Percentiles rank a stretch among this genome's conserved stretches.
These are phyloP conservation scores for Tricholoma sp. DNA, from an alignment of 768 basidiomycete genomes.

Conservation along the genomic window DNA sequence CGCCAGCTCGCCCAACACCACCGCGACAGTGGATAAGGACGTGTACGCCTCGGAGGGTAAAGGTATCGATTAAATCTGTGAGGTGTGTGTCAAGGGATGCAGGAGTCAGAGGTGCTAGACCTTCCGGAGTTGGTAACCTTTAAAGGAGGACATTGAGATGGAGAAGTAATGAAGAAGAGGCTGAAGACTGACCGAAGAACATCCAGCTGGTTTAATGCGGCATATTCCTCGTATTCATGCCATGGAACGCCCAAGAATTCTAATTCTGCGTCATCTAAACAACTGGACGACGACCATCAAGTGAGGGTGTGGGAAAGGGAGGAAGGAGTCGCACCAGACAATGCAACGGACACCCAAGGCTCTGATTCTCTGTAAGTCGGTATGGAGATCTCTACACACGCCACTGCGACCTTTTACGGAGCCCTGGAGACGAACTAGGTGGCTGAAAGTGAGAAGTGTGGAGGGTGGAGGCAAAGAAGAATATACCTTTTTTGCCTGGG, in stretches of 20 bases:
- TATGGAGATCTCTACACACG: constrained; percentile 77
- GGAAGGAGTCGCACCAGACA: constrained; percentile 55
- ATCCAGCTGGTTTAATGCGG: constrained; percentile 64
- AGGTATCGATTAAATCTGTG: constrained; percentile 56
- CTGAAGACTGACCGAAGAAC: constrained; percentile 57
- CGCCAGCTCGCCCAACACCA: constrained; percentile 89
- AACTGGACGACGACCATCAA: constrained; percentile 38
- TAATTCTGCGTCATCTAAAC: constrained; percentile 82
- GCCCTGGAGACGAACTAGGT: constrained; percentile 62
- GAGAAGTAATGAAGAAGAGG: constrained; percentile 3
- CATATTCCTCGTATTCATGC: constrained; percentile 64
- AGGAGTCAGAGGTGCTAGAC: constrained; percentile 66
- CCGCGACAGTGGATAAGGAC: constrained; percentile 90
- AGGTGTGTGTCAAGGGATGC: constrained; percentile 62
- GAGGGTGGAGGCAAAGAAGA: background rate
- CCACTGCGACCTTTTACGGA: constrained; percentile 75
- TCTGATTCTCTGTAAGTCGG: constrained; percentile 74
- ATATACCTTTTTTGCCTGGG: constrained; percentile 86
- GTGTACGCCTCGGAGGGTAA: constrained; percentile 67
- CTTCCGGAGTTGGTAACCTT: constrained; percentile 87
- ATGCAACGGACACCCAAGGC: constrained; percentile 73
- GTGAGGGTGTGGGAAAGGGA: background rate
- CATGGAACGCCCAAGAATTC: constrained; percentile 84
- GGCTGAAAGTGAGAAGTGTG: background rate
- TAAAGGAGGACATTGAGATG: constrained; percentile 1